phyloP scores from a whole-genome alignment of 1,284 basidiomycete genomes.

The Cryptococcus jaspeensis region DNA sequence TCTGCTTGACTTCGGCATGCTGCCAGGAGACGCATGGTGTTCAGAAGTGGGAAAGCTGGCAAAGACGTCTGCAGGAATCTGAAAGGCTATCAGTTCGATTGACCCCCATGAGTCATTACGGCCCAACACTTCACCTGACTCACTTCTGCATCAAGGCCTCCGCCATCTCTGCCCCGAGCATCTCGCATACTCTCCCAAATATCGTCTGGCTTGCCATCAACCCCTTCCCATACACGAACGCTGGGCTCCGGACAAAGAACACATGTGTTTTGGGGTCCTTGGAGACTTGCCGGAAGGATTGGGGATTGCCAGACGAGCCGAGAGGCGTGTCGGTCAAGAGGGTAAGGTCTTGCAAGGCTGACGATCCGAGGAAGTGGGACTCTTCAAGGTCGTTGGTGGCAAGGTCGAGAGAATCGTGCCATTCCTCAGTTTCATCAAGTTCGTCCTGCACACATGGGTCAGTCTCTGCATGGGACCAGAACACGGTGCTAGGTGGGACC shows the following conservation, averaged over 20 bases:
- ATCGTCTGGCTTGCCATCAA: constrained; percentile 3
- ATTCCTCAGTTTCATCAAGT: constrained; percentile 5
- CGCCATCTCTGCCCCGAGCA: constrained; percentile 2
- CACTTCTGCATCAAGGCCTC: constrained; percentile 6
- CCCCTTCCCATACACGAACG: constrained; percentile 12
- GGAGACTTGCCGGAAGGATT: constrained; percentile 8
- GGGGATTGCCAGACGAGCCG: neutral
- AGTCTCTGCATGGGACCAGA: neutral
- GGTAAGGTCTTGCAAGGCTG: constrained; percentile 7
- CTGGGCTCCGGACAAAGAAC: constrained; percentile 11
- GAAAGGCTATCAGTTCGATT: neutral
- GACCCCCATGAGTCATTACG: too few relatives aligned
- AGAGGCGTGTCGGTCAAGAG: constrained; percentile 1
- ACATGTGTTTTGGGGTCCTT: constrained; percentile 5
- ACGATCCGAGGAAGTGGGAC: constrained; percentile 10
- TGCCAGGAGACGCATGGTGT: constrained; percentile 8
- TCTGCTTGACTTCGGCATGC: constrained; percentile 5
- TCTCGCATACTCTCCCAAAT: neutral
- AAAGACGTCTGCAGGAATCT: constrained; percentile 6
- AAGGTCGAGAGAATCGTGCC: constrained; percentile 9
- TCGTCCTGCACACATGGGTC: neutral
- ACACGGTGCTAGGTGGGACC: neutral
- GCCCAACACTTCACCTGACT: neutral
- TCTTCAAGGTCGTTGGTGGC: constrained; percentile 10
- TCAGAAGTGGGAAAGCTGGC: constrained; percentile 10